These are phyloP conservation scores for Melocanna baccifera DNA, from an alignment of 176 grass and related monocot genomes.

Conservation along the genomic window DNA sequence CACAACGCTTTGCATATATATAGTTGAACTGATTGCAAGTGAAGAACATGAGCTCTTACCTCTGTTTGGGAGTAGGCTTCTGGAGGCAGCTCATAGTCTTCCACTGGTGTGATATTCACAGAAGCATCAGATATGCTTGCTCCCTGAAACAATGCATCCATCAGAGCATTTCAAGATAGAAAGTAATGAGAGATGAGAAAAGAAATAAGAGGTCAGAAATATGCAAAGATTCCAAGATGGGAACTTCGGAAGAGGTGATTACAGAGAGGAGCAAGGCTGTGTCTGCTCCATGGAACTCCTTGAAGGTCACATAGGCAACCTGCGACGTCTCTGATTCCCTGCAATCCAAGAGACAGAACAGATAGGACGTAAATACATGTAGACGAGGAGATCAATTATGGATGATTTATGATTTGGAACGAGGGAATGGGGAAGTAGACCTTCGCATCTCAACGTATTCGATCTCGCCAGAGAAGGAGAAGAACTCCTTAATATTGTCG, in stretches of 20 bases:
- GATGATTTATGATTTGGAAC: neutral
- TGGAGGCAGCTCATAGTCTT: conserved; percentile 46
- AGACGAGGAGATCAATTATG: neutral
- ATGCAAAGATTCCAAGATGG: neutral
- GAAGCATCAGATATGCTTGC: conserved; percentile 26
- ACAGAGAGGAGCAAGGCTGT: conserved; percentile 48
- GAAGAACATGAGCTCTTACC: neutral
- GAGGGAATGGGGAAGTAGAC: neutral
- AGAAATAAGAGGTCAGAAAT: neutral
- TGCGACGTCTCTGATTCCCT: conserved; percentile 23
- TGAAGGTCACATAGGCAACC: conserved; percentile 50
- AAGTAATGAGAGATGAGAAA: neutral
- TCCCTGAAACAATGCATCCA: conserved; percentile 19
- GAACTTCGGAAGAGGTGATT: neutral
- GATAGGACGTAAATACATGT: neutral
- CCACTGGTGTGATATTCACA: conserved; percentile 38
- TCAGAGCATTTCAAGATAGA: neutral
- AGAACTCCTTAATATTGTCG: conserved; percentile 49
- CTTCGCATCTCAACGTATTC: conserved; percentile 51
- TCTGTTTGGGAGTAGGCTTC: conserved; percentile 24
- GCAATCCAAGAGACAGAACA: neutral
- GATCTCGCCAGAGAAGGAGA: conserved; percentile 53
- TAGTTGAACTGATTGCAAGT: too few species aligned
- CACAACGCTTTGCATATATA: neutral
- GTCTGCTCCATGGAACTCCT: conserved; percentile 48